These are phyloP conservation scores for Scenedesmus sp. DNA, from an alignment of 163 green algal genomes.

Conservation along the genomic window DNA sequence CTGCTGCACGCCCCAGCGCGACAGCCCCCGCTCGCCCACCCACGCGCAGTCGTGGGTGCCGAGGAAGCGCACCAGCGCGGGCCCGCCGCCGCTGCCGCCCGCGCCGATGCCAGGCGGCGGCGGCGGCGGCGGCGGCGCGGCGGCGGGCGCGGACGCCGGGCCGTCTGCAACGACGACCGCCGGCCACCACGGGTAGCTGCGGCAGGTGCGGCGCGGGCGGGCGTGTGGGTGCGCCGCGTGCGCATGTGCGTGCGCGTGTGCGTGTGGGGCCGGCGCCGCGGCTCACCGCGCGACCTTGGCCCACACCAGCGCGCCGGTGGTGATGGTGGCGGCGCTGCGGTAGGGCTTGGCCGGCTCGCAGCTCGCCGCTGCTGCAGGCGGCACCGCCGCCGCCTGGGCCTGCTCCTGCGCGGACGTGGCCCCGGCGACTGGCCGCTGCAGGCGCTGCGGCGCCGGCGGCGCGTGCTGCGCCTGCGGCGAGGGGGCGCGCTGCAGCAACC, in stretches of 20 bases:
- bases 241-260: no score
- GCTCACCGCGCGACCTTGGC: slow-evolving; percentile 31
- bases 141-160: no score
- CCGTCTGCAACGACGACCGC: slow-evolving; percentile 4
- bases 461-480: neutral
- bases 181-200: slow-evolving; percentile 42
- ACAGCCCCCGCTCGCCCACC: slow-evolving; percentile 3
- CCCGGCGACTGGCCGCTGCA: neutral
- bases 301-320: slow-evolving; percentile 10
- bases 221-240: no score
- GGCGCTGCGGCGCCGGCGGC: neutral
- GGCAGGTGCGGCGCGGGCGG: neutral
- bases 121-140: neutral
- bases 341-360: no score
- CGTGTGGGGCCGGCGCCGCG: no score
- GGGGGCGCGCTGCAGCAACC: no score
- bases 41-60: slow-evolving; percentile 23
- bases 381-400: neutral
- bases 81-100: neutral
- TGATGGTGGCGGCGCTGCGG: neutral
- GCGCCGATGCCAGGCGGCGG: neutral
- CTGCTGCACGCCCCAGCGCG: neutral
- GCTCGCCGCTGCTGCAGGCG: neutral
- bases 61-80: slow-evolving; percentile 29
- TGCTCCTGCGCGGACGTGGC: slow-evolving; percentile 8